Evolutionary conservation across 2,329 filamentous ascomycete genomes (phyloP), one percentile per base, ranked within the genome.

Genomic region (Nigrospora oryzae): DNA sequence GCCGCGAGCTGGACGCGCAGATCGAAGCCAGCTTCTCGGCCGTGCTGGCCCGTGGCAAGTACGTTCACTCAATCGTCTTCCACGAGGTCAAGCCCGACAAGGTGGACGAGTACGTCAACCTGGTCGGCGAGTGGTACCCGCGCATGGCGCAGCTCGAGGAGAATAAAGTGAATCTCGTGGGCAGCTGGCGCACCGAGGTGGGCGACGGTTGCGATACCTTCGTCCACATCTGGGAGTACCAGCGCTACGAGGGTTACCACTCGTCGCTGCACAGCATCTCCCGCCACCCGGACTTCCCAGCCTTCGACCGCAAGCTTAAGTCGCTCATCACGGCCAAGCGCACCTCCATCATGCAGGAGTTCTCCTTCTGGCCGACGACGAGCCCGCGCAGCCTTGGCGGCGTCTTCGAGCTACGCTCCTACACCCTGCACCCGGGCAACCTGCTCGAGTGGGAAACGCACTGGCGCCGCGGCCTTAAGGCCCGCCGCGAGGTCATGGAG

Each of bases 211-310:
- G 89, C 63, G 89, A 98, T 61, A 96, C 90, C 0, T 98, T 98
- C 68, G 93, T 98, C 42, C 93, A 98, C 64, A 98, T 98, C 59
- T 98, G 93, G 93, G 93, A 98, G 67, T 98, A 98, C 66, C 90
- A 97, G 67, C 85, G 90, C 57, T 98, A 97, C 69, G 78, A 90
- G 56, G 93, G 93, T 49, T 97, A 97, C 67, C 93, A 98, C 67
- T 82, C 85, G 49, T 97, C 93, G 16, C 76, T 95, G 39, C 79
- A 96, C 70, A 80, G 77, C 55, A 95, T 97, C 53, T 81, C 87
- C 49, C 71, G 76, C 55, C 88, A 95, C 58, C 86, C 88, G 51
- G 89, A 89, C 15, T 97, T 89, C 63, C 70, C 82, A 53, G 84
- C 79, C 11, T 96, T 96, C 61, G 88, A 95, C 62, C 71, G 71